Evolutionary conservation across 345 rosid genomes (phyloP), one percentile per base, ranked within the genome.

Genomic region (Erodium maritimum): DNA sequence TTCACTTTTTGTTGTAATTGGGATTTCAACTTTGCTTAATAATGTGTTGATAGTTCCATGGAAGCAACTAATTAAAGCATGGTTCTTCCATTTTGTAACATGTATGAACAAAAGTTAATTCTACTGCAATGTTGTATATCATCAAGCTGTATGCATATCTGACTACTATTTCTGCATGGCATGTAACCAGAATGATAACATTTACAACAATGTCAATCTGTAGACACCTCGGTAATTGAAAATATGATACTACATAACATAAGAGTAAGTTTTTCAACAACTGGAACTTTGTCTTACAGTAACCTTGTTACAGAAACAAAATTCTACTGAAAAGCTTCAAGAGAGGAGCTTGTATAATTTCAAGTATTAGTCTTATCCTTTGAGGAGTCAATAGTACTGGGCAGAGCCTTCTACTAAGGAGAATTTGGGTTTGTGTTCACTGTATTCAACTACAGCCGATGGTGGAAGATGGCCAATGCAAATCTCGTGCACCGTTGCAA

Each of bases 401-500:
- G 70, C 72, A 37, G 70, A 61, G 61, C 71, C 69, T 61, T 80
- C 75, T 50, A 64, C 64, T 46, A 67, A 33, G 34, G 80, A 64
- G 58, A 67, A 69, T 17, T 63, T 70, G 37, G 83, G 79, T 73
- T 79, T 89, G 66, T 78, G 81, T 68, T 89, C 94, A 3, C 77
- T 77, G 56, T 89, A 80, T 50, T 83, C 84, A 25, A 89, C 95
- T 19, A 89, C 77, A 62, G 96, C 95, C 46, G 96, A 78, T 37
- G 97, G 99, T 20, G 80, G 83, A 70, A 93, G 96, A 53, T 55
- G 76, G 23, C 95, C 90, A 0, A 22, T 73, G 68, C 86, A 73
- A 62, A 93, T 93, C 67, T 85, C 79, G 16, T 93, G 91, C 57
- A 93, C 97, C 20, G 94, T 80, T 19, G 84, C 74, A 50, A 93